Percentiles rank a stretch among this genome's conserved stretches.
Evolutionary conservation across 1,139 yeast genomes (phyloP).

Genomic region (Saccharomyces pastorianus): DNA sequence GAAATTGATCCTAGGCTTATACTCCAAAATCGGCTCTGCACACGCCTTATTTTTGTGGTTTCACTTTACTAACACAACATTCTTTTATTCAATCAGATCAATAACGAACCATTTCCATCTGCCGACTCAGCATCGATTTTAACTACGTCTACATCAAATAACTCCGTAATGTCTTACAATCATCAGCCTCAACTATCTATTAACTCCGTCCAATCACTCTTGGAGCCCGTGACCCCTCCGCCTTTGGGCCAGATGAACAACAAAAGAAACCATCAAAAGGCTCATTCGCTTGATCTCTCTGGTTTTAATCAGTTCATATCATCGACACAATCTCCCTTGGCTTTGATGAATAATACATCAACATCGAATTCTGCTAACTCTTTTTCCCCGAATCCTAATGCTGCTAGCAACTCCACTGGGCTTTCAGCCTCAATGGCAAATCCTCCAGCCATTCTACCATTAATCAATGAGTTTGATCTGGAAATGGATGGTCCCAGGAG

Average conservation of each 20-base stretch:
- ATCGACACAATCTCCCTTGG: conserved; percentile 5
- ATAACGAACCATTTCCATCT: neutral
- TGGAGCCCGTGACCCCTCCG: conserved; percentile 35
- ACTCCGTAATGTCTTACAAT: conserved; percentile 14
- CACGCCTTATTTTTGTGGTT: neutral
- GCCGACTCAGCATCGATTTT: neutral
- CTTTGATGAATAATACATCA: neutral
- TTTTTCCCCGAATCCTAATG: conserved; percentile 12
- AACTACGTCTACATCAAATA: conserved; percentile 1
- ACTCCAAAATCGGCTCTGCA: neutral
- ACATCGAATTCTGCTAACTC: neutral
- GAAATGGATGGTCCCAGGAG: neutral
- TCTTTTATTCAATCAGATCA: neutral
- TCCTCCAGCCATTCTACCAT: conserved; percentile 16
- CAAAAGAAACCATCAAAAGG: conserved; percentile 28
- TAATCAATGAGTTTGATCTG: conserved; percentile 24
- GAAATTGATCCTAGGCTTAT: neutral
- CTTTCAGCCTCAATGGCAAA: neutral
- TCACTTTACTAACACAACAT: neutral
- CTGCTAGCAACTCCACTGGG: conserved; percentile 8
- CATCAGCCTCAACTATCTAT: conserved; percentile 34
- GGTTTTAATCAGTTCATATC: conserved; percentile 27
- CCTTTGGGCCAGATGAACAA: conserved; percentile 29
- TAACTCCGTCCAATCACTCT: conserved; percentile 32
- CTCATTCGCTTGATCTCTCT: conserved; percentile 29